Conservation (phyloP, 768 basidiomycete species). For the Suillus discolor region DNA sequence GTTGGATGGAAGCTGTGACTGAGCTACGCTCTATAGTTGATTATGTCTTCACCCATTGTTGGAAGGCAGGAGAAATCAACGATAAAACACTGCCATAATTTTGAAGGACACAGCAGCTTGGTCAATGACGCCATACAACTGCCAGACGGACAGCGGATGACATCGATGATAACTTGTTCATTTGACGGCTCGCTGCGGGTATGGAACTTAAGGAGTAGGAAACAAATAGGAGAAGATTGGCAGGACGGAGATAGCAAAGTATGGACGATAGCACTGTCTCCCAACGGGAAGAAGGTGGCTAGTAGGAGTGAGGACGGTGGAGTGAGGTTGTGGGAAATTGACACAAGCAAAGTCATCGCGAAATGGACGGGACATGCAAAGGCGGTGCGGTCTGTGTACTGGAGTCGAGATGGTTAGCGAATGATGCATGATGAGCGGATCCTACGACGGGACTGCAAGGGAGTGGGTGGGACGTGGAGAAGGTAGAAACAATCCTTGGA, state of each 20-base stretch:
- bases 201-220: background rate
- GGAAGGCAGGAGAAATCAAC: background rate
- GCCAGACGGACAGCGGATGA: background rate
- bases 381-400: background rate
- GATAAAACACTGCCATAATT: background rate
- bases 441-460: background rate
- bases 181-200: background rate
- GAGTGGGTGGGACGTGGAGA: background rate
- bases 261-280: background rate
- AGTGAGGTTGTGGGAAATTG: background rate
- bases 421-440: background rate
- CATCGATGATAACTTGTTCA: background rate
- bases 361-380: background rate
- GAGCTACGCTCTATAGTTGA: background rate
- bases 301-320: background rate
- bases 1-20: background rate
- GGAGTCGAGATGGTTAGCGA: background rate
- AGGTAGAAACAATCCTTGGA: background rate
- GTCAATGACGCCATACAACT: background rate
- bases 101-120: background rate
- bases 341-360: background rate
- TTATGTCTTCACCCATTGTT: background rate
- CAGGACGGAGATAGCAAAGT: background rate
- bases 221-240: background rate
- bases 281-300: background rate